Evolutionary conservation across 768 basidiomycete genomes (phyloP).

Genomic region (Boletus rubroflammeus): DNA sequence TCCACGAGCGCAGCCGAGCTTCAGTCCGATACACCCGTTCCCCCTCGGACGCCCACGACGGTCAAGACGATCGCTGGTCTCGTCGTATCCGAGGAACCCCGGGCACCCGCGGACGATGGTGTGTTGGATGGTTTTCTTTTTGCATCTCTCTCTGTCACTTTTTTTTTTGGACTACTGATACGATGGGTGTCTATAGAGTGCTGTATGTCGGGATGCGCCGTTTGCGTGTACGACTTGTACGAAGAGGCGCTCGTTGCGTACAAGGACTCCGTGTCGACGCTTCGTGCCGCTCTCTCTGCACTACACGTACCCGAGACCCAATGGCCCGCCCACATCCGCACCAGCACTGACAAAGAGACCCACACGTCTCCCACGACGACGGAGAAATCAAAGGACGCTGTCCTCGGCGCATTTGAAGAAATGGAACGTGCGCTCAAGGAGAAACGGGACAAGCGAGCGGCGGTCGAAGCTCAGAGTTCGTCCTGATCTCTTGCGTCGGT

Average conservation of each 20-base stretch:
- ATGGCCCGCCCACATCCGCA: constrained; percentile 62
- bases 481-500: constrained; percentile 17
- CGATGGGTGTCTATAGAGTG: constrained; percentile 64
- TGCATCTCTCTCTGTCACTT: not conserved
- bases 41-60: not conserved
- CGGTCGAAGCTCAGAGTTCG: constrained; percentile 37
- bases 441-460: constrained; percentile 37
- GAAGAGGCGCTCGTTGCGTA: constrained; percentile 68
- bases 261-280: constrained; percentile 45
- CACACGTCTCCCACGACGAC: not conserved
- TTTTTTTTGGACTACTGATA: not conserved
- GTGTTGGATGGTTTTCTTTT: not conserved
- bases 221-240: constrained; percentile 90
- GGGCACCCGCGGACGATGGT: constrained; percentile 59
- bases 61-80: constrained; percentile 23
- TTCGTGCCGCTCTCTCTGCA: constrained; percentile 49
- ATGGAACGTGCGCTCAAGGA: constrained; percentile 55
- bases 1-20: constrained; percentile 3
- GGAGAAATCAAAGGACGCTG: constrained; percentile 30
- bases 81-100: constrained; percentile 59
- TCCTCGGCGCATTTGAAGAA: constrained; percentile 68
- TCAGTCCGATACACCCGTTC: not conserved
- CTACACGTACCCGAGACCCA: constrained; percentile 49
- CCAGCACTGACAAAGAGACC: not conserved
- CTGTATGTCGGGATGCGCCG: constrained; percentile 91